Percentiles rank a stretch among this genome's conserved stretches.
These are phyloP conservation scores for Amaranthus tricolor DNA, from an alignment of 179 eudicot genomes.

Conservation along the genomic window DNA sequence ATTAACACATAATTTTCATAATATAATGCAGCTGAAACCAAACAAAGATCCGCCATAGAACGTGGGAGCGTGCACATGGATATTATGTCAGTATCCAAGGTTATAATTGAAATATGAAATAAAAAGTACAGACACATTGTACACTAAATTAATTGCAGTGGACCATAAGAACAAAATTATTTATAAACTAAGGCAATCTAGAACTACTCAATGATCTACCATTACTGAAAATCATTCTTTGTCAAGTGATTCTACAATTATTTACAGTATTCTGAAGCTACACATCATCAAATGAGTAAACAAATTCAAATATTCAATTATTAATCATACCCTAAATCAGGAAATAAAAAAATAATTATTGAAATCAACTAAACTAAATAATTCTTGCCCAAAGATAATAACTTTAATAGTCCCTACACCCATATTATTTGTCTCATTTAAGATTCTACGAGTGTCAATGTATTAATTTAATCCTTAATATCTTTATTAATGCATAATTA, in stretches of 20 bases:
- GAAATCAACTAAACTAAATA: background rate
- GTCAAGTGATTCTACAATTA: background rate
- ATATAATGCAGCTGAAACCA: background rate
- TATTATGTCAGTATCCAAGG: slow-evolving; percentile 8
- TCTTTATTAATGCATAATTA: no score
- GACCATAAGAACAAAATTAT: background rate
- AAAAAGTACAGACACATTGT: slow-evolving; percentile 3
- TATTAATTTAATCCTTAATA: no score
- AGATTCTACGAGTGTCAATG: no score
- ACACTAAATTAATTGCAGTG: slow-evolving; percentile 1
- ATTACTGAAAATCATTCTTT: background rate
- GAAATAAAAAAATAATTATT: background rate
- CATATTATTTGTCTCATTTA: no score
- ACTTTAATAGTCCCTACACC: no score
- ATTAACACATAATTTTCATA: background rate
- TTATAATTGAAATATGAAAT: background rate
- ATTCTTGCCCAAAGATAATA: background rate
- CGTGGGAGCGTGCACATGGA: slow-evolving; percentile 5
- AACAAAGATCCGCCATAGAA: slow-evolving; percentile 9
- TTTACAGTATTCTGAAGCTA: background rate
- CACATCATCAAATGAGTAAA: background rate
- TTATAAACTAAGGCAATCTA: background rate
- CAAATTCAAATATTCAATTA: background rate
- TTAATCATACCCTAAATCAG: background rate
- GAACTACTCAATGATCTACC: slow-evolving; percentile 4